Evolutionary conservation across 169 alveolate genomes (phyloP).

Genomic region (Eimeria praecox): DNA sequence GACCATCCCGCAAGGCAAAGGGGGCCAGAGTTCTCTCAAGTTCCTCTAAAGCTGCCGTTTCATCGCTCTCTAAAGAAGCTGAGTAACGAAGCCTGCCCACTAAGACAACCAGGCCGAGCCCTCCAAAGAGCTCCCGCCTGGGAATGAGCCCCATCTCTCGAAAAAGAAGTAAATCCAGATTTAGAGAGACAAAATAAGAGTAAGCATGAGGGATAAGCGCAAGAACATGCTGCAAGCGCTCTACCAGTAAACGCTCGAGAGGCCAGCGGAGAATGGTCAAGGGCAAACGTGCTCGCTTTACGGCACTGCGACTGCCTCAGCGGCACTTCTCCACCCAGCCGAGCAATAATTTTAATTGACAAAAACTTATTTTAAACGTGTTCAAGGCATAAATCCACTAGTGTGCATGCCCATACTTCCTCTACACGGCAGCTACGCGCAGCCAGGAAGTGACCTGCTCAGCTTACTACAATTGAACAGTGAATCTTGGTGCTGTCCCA

Average conservation of each 20-base stretch:
- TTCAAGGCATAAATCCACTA: neutral
- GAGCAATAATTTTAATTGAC: neutral
- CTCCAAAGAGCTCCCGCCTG: constrained; percentile 10
- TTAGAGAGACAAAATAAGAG: neutral
- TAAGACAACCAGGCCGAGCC: neutral
- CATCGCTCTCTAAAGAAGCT: constrained; percentile 12
- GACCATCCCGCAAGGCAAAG: neutral
- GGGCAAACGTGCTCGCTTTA: neutral
- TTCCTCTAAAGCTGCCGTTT: constrained; percentile 19
- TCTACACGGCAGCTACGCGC: neutral
- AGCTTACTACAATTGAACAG: neutral
- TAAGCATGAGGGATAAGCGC: neutral
- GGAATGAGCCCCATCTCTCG: neutral
- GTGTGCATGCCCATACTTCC: neutral
- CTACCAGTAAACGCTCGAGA: neutral
- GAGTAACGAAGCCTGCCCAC: neutral
- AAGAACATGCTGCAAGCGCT: neutral
- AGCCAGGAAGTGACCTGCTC: neutral
- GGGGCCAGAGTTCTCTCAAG: neutral
- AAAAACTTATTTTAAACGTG: neutral
- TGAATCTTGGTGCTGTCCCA: neutral
- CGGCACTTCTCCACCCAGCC: neutral
- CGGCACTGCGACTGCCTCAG: neutral
- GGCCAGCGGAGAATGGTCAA: neutral
- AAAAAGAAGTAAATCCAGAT: neutral